These are phyloP conservation scores for Cystobasidium slooffiae DNA, from an alignment of 1,284 basidiomycete genomes.

Conservation along the genomic window DNA sequence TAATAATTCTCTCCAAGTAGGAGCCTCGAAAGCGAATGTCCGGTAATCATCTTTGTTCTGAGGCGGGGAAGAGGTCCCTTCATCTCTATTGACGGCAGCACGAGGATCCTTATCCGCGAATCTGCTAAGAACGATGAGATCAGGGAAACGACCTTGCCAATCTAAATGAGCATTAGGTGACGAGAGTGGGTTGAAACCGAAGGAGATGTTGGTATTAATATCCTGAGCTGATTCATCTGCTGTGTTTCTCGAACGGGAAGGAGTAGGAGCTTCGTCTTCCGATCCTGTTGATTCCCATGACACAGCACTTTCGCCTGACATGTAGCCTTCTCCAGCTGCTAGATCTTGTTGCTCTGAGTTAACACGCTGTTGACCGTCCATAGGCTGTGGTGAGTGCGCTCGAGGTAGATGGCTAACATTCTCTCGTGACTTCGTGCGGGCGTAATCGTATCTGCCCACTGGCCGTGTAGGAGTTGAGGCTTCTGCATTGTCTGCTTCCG, in stretches of 20 bases:
- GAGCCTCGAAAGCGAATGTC: constrained; percentile 38
- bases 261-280: constrained; percentile 1
- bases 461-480: neutral
- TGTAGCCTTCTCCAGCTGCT: constrained; percentile 18
- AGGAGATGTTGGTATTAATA: constrained; percentile 41
- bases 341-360: constrained; percentile 12
- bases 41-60: constrained; percentile 34
- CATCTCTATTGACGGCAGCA: neutral
- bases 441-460: constrained; percentile 38
- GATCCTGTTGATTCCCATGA: constrained; percentile 35
- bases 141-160: constrained; percentile 42
- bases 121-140: constrained; percentile 27
- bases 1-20: constrained; percentile 39
- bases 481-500: neutral
- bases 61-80: neutral
- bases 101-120: constrained; percentile 17
- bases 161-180: constrained; percentile 31
- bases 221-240: constrained; percentile 30
- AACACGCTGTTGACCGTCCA: neutral
- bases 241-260: neutral
- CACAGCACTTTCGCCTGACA: constrained; percentile 29
- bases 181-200: constrained; percentile 41
- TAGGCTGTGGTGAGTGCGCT: constrained; percentile 24
- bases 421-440: neutral
- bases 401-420: constrained; percentile 17